Conservation (phyloP, 495 filamentous ascomycete genomes). For the Talaromyces stipitatus region DNA sequence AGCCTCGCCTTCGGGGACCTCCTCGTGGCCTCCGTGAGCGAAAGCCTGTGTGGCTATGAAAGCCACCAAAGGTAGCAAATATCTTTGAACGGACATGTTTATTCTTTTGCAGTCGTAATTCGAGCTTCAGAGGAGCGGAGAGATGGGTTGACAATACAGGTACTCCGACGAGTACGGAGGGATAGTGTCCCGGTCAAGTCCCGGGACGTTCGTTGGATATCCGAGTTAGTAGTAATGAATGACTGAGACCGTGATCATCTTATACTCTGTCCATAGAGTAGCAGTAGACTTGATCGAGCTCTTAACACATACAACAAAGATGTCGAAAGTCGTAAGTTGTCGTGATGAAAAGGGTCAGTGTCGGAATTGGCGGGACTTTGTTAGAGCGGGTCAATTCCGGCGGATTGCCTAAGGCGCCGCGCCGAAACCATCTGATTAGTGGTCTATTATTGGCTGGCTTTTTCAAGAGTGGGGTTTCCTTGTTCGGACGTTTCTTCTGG, state of each 20-base stretch:
- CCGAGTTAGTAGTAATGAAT: neutral
- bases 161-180: neutral
- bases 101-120: neutral
- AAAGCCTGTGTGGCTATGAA: conserved; percentile 24
- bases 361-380: neutral
- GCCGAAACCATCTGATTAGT: neutral
- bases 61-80: conserved; percentile 15
- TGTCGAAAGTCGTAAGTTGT: neutral
- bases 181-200: neutral
- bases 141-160: neutral
- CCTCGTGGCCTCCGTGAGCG: conserved; percentile 70
- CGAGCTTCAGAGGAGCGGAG: neutral
- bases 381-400: no score
- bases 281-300: neutral
- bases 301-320: neutral
- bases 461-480: neutral
- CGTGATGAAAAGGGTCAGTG: neutral
- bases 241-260: neutral
- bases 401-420: no score
- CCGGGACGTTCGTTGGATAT: neutral
- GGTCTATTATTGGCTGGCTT: neutral
- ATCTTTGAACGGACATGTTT: conserved; percentile 1
- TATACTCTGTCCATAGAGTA: neutral
- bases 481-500: neutral
- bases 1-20: conserved; percentile 65